Evolutionary conservation across 345 rosid genomes (phyloP), one percentile per base, ranked within the genome.

Genomic region (Acer negundo): DNA sequence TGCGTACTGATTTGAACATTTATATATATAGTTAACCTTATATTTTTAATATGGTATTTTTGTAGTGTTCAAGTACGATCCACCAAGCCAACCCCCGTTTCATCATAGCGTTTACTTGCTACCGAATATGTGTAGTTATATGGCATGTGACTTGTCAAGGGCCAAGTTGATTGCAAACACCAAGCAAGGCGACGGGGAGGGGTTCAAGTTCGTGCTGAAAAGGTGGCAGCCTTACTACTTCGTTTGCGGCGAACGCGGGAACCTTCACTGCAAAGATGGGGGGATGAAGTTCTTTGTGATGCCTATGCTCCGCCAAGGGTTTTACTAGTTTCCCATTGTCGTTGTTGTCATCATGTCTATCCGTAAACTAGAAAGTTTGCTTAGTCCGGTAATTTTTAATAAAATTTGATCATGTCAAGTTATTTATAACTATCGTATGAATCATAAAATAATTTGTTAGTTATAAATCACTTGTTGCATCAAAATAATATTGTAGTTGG

Each of bases 21-120:
- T 35, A 35, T 31, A 31, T 31, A 28, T 28, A 4, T 35, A 35
- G 38, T 4, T 35, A 35, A 35, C 38, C 0, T 4, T 35, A 0
- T 35, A 35, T 42, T 42, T 7, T 7, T 42, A 42, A 42, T 42
- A 46, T 31, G 3, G 7, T 59, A 6, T 15, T 13, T 13, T 82
- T 35, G 90, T 84, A 94, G 97, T 92, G 38, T 94, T 94, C 87
- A 94, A 90, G 61, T 74, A 87, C 70, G 88, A 89, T 63, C 84
- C 88, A 38, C 93, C 96, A 5, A 88, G 81, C 26, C 83, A 76
- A 2, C 85, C 77, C 78, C 83, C 83, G 0, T 83, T 77, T 53
- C 85, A 89, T 1, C 97, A 94, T 66, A 91, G 86, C 16, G 94
- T 94, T 1, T 94, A 92, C 85, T 26, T 86, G 83, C 78, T 91